These are phyloP conservation scores for Dipodascus albidus DNA, from an alignment of 805 yeast species.

Conservation along the genomic window DNA sequence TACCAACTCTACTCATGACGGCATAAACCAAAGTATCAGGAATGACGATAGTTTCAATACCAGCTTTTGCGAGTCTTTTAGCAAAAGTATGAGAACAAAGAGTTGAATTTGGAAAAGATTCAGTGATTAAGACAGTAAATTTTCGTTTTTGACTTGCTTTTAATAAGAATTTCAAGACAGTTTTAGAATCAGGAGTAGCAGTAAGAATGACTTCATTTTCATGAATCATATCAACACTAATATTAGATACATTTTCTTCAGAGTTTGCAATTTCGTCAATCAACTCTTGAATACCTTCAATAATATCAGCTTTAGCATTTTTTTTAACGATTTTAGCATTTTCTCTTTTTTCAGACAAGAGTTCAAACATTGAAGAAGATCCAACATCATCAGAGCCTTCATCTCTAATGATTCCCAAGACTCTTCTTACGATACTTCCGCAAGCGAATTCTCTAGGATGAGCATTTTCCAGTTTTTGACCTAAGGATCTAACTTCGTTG, in stretches of 20 bases:
- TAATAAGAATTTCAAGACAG: constrained; percentile 75
- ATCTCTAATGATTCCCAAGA: constrained; percentile 75
- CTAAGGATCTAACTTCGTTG: constrained; percentile 59
- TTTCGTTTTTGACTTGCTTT: constrained; percentile 83
- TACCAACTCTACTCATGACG: constrained; percentile 94
- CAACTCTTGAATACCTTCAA: constrained; percentile 85
- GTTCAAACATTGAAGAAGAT: constrained; percentile 64
- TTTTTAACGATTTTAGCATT: constrained; percentile 13
- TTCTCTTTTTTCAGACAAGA: constrained; percentile 38
- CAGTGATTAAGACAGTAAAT: constrained; percentile 82
- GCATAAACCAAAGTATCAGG: constrained; percentile 93
- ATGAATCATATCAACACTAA: constrained; percentile 88
- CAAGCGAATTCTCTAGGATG: constrained; percentile 83
- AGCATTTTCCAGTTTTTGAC: constrained; percentile 53
- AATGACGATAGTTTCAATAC: constrained; percentile 79
- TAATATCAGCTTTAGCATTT: constrained; percentile 74
- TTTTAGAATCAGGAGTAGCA: constrained; percentile 89
- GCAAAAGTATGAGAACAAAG: constrained; percentile 69
- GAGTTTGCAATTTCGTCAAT: constrained; percentile 84
- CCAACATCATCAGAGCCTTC: constrained; percentile 33
- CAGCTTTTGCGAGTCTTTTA: constrained; percentile 64
- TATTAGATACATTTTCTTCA: constrained; percentile 81
- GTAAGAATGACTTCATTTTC: constrained; percentile 63
- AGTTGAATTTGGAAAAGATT: constrained; percentile 84
- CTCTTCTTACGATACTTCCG: constrained; percentile 86